phyloP scores from a whole-genome alignment of 2,329 filamentous ascomycete species.

The Talaromyces sp. region DNA sequence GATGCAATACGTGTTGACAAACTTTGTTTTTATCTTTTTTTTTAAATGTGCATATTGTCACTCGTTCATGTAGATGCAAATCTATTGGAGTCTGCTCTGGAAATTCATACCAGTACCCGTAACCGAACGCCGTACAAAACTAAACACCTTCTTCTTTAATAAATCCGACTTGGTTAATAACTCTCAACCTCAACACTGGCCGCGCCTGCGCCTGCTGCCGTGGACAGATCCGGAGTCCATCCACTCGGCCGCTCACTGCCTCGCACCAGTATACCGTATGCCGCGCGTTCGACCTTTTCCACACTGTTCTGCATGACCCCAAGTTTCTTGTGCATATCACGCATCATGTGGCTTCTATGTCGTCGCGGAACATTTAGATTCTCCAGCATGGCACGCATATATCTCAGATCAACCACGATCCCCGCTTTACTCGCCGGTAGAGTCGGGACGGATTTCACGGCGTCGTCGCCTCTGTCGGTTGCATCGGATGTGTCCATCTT shows the following conservation, averaged over 20 bases:
- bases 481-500: slow-evolving; percentile 9
- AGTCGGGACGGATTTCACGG: not conserved
- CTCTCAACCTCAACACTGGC: slow-evolving; percentile 29
- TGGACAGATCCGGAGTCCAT: slow-evolving; percentile 75
- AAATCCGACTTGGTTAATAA: slow-evolving; percentile 23
- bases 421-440: slow-evolving; percentile 45
- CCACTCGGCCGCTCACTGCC: slow-evolving; percentile 85
- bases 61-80: not conserved
- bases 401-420: slow-evolving; percentile 78
- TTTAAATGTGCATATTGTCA: not conserved
- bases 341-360: slow-evolving; percentile 47
- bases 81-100: not conserved
- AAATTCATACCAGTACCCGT: not conserved
- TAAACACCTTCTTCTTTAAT: not conserved
- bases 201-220: not conserved
- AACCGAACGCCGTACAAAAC: not conserved
- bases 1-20: not conserved
- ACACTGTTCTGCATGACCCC: slow-evolving; percentile 83
- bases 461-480: not conserved
- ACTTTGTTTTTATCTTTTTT: slow-evolving; percentile 1
- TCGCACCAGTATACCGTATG: slow-evolving; percentile 82
- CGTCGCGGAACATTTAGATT: slow-evolving; percentile 55
- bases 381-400: slow-evolving; percentile 72
- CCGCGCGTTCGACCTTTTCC: slow-evolving; percentile 85
- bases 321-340: slow-evolving; percentile 72